Percentiles rank a stretch among this genome's conserved stretches.
These are phyloP conservation scores for Coelastrella sp. DNA, from an alignment of 139 green algal genomes.

Conservation along the genomic window DNA sequence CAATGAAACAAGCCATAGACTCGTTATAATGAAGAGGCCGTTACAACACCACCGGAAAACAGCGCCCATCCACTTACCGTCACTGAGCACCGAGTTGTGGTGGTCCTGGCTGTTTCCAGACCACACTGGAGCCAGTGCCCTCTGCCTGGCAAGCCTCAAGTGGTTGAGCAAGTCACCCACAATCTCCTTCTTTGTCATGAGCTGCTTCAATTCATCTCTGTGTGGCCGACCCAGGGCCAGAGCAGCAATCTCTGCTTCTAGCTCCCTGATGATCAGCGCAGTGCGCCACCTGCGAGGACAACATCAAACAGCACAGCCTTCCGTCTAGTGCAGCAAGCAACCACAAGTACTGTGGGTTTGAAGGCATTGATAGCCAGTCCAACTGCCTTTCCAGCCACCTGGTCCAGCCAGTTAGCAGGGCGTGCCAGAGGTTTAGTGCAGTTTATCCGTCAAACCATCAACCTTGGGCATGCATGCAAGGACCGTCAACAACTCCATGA, in stretches of 20 bases:
- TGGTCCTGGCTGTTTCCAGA: background rate
- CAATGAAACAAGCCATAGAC: too few relatives aligned
- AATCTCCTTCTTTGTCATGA: conserved; percentile 92
- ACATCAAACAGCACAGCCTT: too few relatives aligned
- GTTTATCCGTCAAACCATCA: too few relatives aligned
- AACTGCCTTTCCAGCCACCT: too few relatives aligned
- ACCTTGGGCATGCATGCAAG: too few relatives aligned
- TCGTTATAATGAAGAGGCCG: too few relatives aligned
- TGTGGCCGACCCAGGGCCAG: conserved; percentile 58
- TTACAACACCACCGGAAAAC: background rate
- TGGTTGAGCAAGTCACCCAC: conserved; percentile 96
- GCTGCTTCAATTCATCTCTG: conserved; percentile 81
- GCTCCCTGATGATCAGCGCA: conserved; percentile 90
- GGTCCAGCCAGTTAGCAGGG: too few relatives aligned
- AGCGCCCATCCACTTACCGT: background rate
- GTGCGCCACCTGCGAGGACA: conserved; percentile 81
- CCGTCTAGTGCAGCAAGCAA: too few relatives aligned
- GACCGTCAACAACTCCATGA: too few relatives aligned
- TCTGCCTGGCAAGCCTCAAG: conserved; percentile 70
- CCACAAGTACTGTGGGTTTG: too few relatives aligned
- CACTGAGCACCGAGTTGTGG: background rate
- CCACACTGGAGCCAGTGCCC: conserved; percentile 43
- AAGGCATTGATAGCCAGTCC: too few relatives aligned
- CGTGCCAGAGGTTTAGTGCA: too few relatives aligned
- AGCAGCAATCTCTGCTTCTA: conserved; percentile 94